These are phyloP conservation scores for Clavispora fructus DNA, from an alignment of 805 yeast genomes.

Conservation along the genomic window DNA sequence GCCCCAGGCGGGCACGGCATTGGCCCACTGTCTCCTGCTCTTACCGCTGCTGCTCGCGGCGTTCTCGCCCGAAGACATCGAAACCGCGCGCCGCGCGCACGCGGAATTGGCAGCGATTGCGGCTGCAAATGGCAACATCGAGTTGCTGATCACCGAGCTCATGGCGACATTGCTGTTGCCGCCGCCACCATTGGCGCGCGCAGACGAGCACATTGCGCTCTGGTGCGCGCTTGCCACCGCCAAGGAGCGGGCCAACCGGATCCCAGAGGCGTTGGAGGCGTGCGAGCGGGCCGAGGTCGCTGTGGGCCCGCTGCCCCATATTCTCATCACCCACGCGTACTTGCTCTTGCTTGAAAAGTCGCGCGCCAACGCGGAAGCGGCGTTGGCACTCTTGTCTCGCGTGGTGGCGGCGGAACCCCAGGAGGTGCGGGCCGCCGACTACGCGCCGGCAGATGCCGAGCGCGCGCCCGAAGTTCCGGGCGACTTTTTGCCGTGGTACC, in stretches of 20 bases:
- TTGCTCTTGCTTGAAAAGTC: constrained; percentile 34
- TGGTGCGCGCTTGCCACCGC: constrained; percentile 53
- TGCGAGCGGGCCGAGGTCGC: constrained; percentile 45
- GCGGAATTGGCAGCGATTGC: constrained; percentile 54
- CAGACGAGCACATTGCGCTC: constrained; percentile 43
- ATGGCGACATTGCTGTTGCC: constrained; percentile 47
- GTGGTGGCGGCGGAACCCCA: constrained; percentile 16
- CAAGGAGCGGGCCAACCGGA: constrained; percentile 46
- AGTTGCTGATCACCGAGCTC: constrained; percentile 45
- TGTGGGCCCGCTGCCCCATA: constrained; percentile 41
- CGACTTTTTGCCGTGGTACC: constrained; percentile 56
- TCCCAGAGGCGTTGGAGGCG: constrained; percentile 43
- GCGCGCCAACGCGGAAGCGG: constrained; percentile 11
- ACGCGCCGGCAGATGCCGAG: constrained; percentile 11
- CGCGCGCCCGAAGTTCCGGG: constrained; percentile 22
- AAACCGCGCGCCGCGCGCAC: constrained; percentile 47
- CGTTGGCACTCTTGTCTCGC: constrained; percentile 15
- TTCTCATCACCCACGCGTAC: constrained; percentile 46
- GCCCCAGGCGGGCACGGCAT: constrained; percentile 43
- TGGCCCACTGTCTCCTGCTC: constrained; percentile 40
- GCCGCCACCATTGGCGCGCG: constrained; percentile 40
- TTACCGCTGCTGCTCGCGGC: constrained; percentile 28
- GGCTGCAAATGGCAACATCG: constrained; percentile 45
- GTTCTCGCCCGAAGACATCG: constrained; percentile 31
- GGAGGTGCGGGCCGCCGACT: constrained; percentile 4